Evolutionary conservation across 2,329 filamentous ascomycete genomes (phyloP).

Genomic region (Plenodomus tracheiphilus): DNA sequence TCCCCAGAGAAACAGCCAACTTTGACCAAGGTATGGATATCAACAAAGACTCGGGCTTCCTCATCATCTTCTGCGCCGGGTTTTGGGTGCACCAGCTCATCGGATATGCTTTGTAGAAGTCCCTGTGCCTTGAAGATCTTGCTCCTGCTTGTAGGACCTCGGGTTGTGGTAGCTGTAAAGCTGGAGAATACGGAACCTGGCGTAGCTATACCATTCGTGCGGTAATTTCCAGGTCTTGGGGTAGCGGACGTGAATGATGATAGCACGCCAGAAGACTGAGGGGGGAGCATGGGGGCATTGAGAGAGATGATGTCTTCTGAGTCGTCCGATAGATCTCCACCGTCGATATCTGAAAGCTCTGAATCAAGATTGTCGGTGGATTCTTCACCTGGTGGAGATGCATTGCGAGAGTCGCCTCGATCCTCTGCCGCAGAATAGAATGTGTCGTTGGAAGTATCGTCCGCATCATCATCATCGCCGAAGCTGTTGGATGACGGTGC

Average conservation of each 20-base stretch:
- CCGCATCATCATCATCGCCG: slow-evolving; percentile 71
- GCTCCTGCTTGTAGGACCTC: slow-evolving; percentile 68
- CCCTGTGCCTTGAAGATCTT: slow-evolving; percentile 85
- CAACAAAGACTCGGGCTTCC: slow-evolving; percentile 84
- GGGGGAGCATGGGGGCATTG: slow-evolving; percentile 74
- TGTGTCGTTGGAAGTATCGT: slow-evolving; percentile 85
- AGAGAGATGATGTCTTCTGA: slow-evolving; percentile 94
- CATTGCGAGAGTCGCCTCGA: slow-evolving; percentile 42
- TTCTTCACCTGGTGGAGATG: slow-evolving; percentile 45
- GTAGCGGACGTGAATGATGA: slow-evolving; percentile 81
- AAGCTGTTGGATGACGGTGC: slow-evolving; percentile 61
- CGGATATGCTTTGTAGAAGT: slow-evolving; percentile 70
- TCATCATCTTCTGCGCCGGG: slow-evolving; percentile 85
- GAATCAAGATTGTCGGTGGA: slow-evolving; percentile 54
- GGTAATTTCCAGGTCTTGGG: slow-evolving; percentile 72
- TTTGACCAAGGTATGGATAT: slow-evolving; percentile 80
- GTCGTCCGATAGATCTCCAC: slow-evolving; percentile 85
- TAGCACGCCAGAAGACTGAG: slow-evolving; percentile 76
- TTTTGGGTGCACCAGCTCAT: slow-evolving; percentile 81
- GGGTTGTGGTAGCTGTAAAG: slow-evolving; percentile 81
- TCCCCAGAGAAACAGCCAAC: slow-evolving; percentile 97
- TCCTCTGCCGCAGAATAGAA: slow-evolving; percentile 94
- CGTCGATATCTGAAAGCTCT: slow-evolving; percentile 65
- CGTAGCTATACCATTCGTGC: slow-evolving; percentile 74
- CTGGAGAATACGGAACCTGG: slow-evolving; percentile 89